These are phyloP conservation scores for Syzygium aromaticum DNA, from an alignment of 345 rosid genomes.

Conservation along the genomic window DNA sequence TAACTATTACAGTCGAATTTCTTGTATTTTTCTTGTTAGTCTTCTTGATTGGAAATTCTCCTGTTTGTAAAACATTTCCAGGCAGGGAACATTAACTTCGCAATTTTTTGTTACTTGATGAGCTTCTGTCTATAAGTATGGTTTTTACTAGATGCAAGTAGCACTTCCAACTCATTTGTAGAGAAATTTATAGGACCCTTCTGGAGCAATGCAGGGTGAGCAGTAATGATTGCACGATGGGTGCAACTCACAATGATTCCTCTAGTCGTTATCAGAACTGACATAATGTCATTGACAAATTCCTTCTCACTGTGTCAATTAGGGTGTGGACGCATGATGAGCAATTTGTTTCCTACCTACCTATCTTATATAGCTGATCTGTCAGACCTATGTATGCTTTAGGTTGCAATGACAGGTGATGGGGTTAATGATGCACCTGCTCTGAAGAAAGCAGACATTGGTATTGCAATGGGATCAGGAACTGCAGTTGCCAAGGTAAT, in stretches of 20 bases:
- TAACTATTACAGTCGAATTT: not conserved
- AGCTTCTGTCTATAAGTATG: not conserved
- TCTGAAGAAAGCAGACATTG: slow-evolving; percentile 91
- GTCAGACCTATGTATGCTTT: slow-evolving; percentile 1
- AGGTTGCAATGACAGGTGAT: slow-evolving; percentile 99
- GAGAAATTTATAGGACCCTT: not conserved
- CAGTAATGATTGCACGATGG: not conserved
- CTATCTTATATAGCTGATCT: not conserved
- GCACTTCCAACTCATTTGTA: not conserved
- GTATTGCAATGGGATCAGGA: slow-evolving; percentile 99
- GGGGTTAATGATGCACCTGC: slow-evolving; percentile 99
- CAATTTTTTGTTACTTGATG: not conserved
- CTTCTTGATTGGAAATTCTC: not conserved
- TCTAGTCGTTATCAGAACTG: not conserved
- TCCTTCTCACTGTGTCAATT: not conserved
- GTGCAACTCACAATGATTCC: not conserved
- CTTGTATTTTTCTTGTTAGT: not conserved
- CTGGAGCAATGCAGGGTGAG: not conserved
- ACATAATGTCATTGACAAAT: not conserved
- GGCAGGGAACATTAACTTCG: not conserved
- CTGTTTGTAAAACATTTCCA: not conserved
- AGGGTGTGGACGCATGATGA: not conserved
- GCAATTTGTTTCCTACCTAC: not conserved
- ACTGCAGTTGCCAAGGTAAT: slow-evolving; percentile 98
- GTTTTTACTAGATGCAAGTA: not conserved